phyloP scores from a whole-genome alignment of 352 stramenopile species.

The Lagenidium sp. region DNA sequence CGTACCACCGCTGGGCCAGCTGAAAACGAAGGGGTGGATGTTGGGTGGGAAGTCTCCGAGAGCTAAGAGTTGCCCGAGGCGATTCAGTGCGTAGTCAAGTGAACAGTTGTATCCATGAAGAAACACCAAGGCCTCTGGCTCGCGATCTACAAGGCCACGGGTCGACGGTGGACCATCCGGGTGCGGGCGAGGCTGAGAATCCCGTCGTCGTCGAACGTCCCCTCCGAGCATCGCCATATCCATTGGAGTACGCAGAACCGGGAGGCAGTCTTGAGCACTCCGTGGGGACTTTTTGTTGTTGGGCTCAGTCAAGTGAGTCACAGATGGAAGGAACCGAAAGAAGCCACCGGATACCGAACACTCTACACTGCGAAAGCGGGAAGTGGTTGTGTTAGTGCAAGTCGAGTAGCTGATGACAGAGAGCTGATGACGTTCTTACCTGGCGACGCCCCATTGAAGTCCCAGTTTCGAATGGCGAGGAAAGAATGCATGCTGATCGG shows the following conservation, averaged over 20 bases:
- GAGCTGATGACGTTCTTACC: neutral
- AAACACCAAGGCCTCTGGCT: slow-evolving; percentile 39
- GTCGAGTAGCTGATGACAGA: no score
- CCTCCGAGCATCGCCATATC: slow-evolving; percentile 3
- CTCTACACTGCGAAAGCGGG: slow-evolving; percentile 58
- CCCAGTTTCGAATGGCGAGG: slow-evolving; percentile 32
- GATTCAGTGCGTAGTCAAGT: slow-evolving; percentile 49
- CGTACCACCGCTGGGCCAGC: slow-evolving; percentile 48
- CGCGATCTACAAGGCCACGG: neutral
- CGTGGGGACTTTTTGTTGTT: slow-evolving; percentile 14
- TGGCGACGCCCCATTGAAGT: slow-evolving; percentile 55
- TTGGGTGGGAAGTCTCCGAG: slow-evolving; percentile 50
- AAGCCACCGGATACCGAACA: slow-evolving; percentile 68
- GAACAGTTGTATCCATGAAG: slow-evolving; percentile 66
- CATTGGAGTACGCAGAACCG: slow-evolving; percentile 16
- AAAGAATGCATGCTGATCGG: slow-evolving; percentile 34
- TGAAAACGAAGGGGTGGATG: slow-evolving; percentile 67
- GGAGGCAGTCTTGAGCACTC: slow-evolving; percentile 27
- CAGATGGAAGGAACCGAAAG: slow-evolving; percentile 54
- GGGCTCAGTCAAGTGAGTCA: slow-evolving; percentile 35
- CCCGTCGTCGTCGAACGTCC: slow-evolving; percentile 1
- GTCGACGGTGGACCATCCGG: neutral
- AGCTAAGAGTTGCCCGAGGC: slow-evolving; percentile 41
- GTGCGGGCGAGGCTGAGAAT: neutral
- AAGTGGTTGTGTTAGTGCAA: no score